Percentiles rank a stretch among this genome's conserved stretches.
Evolutionary conservation across 805 yeast species (phyloP).

Genomic region (Lachancea thermotolerans): DNA sequence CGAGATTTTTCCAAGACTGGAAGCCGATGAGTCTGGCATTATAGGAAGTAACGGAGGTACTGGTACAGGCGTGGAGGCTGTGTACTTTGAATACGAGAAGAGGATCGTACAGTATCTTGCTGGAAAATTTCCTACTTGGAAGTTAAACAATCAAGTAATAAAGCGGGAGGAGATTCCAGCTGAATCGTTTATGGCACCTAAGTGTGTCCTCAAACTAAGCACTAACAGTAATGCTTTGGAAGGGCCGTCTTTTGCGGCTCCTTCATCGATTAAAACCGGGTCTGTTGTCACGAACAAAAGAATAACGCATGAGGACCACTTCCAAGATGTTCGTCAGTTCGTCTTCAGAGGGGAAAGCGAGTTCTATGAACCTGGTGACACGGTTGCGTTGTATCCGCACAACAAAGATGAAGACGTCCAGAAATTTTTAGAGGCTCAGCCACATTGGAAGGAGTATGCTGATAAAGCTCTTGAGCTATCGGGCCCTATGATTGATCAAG

Average conservation of each 20-base stretch:
- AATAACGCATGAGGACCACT: conserved; percentile 65
- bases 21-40: conserved; percentile 79
- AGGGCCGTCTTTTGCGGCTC: conserved; percentile 15
- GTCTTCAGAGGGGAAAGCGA: conserved; percentile 31
- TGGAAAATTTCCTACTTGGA: conserved; percentile 33
- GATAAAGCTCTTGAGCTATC: conserved; percentile 41
- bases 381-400: conserved; percentile 66
- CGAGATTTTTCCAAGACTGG: conserved; percentile 68
- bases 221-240: neutral
- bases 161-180: conserved; percentile 20
- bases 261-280: conserved; percentile 33
- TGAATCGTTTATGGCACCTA: conserved; percentile 25
- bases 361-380: conserved; percentile 69
- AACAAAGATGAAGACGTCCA: conserved; percentile 63
- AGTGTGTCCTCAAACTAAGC: conserved; percentile 16
- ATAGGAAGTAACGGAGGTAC: conserved; percentile 45
- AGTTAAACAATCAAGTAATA: conserved; percentile 14
- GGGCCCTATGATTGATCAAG: conserved; percentile 26
- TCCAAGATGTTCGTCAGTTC: conserved; percentile 81
- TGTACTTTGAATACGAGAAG: conserved; percentile 67
- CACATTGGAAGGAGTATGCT: conserved; percentile 63
- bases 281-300: conserved; percentile 45
- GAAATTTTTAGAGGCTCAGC: conserved; percentile 54
- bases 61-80: conserved; percentile 53
- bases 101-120: conserved; percentile 36